These are phyloP conservation scores for Lathyrus oleraceus DNA, from an alignment of 306 rosid species.

Conservation along the genomic window DNA sequence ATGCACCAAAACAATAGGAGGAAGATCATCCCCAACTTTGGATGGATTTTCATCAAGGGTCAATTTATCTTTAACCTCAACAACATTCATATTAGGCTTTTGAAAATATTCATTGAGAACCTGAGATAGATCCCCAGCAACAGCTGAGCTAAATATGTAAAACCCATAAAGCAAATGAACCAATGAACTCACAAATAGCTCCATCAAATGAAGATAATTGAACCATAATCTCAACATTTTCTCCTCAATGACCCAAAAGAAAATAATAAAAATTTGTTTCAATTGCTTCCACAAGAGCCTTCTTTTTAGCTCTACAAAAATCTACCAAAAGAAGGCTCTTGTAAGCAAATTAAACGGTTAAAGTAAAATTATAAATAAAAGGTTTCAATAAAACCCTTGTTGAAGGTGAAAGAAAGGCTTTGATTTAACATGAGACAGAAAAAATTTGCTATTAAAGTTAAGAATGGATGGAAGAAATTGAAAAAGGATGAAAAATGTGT, in stretches of 20 bases:
- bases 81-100: constrained; percentile 39
- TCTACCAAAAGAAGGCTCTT: constrained; percentile 45
- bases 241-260: neutral
- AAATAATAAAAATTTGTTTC: neutral
- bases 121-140: constrained; percentile 82
- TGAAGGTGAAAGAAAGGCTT: neutral
- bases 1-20: constrained; percentile 93
- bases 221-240: constrained; percentile 71
- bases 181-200: constrained; percentile 65
- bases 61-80: constrained; percentile 32
- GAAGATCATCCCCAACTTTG: constrained; percentile 41
- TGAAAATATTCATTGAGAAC: constrained; percentile 48
- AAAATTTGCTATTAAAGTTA: neutral
- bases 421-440: neutral
- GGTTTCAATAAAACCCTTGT: constrained; percentile 26
- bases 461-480: neutral
- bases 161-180: constrained; percentile 84
- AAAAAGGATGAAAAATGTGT: neutral
- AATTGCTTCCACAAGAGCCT: constrained; percentile 34
- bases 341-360: constrained; percentile 27
- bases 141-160: constrained; percentile 85
- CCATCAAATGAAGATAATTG: constrained; percentile 53
- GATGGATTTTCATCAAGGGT: neutral
- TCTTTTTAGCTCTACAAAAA: constrained; percentile 19
- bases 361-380: neutral